Evolutionary conservation across 768 basidiomycete species (phyloP).

Genomic region (Collybia sp.): DNA sequence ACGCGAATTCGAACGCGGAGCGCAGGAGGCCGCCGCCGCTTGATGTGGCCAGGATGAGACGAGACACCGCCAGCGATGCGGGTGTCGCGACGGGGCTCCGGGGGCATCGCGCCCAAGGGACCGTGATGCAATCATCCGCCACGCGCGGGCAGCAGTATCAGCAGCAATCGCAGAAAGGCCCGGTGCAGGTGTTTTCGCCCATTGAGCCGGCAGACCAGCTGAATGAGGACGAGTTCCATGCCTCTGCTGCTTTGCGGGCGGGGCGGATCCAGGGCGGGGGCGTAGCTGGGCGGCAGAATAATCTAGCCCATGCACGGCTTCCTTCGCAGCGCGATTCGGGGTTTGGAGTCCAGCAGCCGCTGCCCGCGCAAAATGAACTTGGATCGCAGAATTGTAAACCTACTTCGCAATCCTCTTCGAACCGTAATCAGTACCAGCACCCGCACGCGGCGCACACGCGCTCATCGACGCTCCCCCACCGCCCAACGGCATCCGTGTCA

Average conservation of each 20-base stretch:
- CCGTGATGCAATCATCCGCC: constrained; percentile 14
- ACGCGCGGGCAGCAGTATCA: constrained; percentile 17
- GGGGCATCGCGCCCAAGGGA: constrained; percentile 35
- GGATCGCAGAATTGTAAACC: not conserved
- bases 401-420: constrained; percentile 9
- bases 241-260: constrained; percentile 6
- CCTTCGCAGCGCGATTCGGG: constrained; percentile 11
- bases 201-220: constrained; percentile 16
- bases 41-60: constrained; percentile 23
- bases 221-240: constrained; percentile 34
- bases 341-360: constrained; percentile 6
- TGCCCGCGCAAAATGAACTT: not conserved
- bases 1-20: constrained; percentile 5
- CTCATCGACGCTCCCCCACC: constrained; percentile 41
- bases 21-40: constrained; percentile 29
- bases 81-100: constrained; percentile 36
- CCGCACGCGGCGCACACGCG: constrained; percentile 35
- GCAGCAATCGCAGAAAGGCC: constrained; percentile 13
- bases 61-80: constrained; percentile 14
- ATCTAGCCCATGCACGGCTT: constrained; percentile 15
- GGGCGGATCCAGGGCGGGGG: constrained; percentile 6
- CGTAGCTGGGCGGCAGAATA: constrained; percentile 9
- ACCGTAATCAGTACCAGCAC: constrained; percentile 10
- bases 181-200: constrained; percentile 9
- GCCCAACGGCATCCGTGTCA: constrained; percentile 13